These are phyloP conservation scores for Agastache rugosa DNA, from an alignment of 257 asterid species.

Conservation along the genomic window DNA sequence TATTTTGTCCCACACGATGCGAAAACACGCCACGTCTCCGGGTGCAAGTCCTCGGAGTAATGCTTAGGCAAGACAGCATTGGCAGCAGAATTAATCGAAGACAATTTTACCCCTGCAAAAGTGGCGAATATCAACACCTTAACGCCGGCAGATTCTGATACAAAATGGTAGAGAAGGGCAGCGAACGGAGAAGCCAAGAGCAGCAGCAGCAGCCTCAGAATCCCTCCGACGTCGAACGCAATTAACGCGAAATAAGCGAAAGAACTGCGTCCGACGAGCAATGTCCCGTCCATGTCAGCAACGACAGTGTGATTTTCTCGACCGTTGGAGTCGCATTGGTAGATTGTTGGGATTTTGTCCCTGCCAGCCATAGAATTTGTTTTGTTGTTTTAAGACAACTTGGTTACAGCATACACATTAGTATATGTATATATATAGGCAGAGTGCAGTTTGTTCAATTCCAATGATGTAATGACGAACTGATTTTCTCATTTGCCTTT, in stretches of 20 bases:
- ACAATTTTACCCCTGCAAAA: conserved; percentile 36
- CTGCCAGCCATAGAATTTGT: too few species aligned
- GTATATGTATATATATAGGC: too few species aligned
- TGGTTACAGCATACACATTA: too few species aligned
- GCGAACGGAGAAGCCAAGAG: conserved; percentile 36
- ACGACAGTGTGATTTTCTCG: conserved; percentile 35
- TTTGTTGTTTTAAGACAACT: too few species aligned
- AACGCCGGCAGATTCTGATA: conserved; percentile 39
- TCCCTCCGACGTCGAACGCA: conserved; percentile 47
- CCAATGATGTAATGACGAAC: too few species aligned
- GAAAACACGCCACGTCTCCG: conserved; percentile 44
- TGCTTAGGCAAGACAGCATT: conserved; percentile 35
- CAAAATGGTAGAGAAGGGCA: conserved; percentile 21
- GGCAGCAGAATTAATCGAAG: conserved; percentile 29
- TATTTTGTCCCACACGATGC: conserved; percentile 40
- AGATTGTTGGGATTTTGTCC: conserved; percentile 16
- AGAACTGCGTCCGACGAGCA: conserved; percentile 25
- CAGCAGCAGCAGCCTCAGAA: conserved; percentile 40
- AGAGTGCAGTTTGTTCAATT: too few species aligned
- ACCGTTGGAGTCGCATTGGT: conserved; percentile 28
- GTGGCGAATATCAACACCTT: conserved; percentile 37
- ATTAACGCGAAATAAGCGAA: conserved; percentile 44
- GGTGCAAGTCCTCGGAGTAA: conserved; percentile 45
- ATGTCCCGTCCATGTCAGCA: conserved; percentile 41
- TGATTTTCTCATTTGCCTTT: too few species aligned